phyloP scores from a whole-genome alignment of 2,329 filamentous ascomycete species.

The Macrophomina pseudophaseolina region DNA sequence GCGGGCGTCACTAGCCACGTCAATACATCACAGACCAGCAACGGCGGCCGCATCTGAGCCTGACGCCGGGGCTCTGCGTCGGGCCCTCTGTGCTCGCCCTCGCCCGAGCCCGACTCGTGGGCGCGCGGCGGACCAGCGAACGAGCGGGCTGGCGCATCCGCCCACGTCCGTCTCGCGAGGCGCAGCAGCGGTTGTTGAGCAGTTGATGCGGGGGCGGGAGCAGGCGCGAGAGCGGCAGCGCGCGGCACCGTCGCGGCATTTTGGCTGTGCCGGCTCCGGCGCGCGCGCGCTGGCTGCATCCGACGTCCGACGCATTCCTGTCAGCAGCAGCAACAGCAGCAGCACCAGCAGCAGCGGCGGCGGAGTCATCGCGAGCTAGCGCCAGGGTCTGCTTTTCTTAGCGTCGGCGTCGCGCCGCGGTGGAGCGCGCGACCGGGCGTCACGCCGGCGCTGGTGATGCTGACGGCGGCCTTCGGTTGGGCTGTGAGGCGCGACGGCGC shows the following conservation, averaged over 20 bases:
- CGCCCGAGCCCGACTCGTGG: background rate
- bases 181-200: background rate
- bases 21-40: background rate
- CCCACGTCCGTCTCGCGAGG: background rate
- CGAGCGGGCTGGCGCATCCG: background rate
- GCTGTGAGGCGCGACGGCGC: background rate
- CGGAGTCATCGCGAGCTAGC: background rate
- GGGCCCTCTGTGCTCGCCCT: background rate
- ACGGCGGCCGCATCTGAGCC: background rate
- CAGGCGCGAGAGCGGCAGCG: slow-evolving; percentile 4
- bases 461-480: background rate
- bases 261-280: slow-evolving; percentile 14
- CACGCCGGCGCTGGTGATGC: background rate
- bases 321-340: too few species aligned
- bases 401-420: too few species aligned
- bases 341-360: too few species aligned
- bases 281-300: background rate
- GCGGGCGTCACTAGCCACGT: slow-evolving; percentile 19
- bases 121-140: background rate
- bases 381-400: background rate
- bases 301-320: background rate
- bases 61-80: background rate
- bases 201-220: slow-evolving; percentile 18
- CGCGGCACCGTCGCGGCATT: slow-evolving; percentile 14
- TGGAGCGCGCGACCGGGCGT: too few species aligned